Evolutionary conservation across 2,329 filamentous ascomycete genomes (phyloP), one percentile per base, ranked within the genome.

Genomic region (Aspergillus sp.): DNA sequence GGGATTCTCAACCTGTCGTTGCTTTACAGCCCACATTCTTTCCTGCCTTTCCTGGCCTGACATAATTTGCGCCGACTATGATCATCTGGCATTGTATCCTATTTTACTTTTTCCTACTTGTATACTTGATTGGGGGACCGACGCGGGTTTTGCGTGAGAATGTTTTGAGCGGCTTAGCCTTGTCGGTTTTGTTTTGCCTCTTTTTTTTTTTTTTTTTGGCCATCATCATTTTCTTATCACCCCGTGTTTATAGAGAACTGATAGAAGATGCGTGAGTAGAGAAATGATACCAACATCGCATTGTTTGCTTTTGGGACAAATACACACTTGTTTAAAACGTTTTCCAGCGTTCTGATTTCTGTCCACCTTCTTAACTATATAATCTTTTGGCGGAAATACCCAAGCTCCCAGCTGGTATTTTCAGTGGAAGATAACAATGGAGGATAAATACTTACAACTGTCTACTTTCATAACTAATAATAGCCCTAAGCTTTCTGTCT

Each of bases 221-320:
- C 8, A 62, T 56, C 56, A 45, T 40, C 21, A 54, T 37, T 56
- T 47, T 51, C 27, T 57, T 47, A 27, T 54, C 37, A 45, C 46
- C 27, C 15, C 56, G 27, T 55, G 45, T 56, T 57, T 33, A 23
- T 62, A 58, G 58, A 65, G 61, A 62, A 65, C 59, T 58, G 62
- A 66, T 64, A 67, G 64, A 67, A 60, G 61, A 41, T 51, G 56
- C 52, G 51, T 49, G 56, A 59, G 51, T 65, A 65, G 63, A 66
- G 59, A 65, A 64, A 62, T 63, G 62, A 63, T 63, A 66, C 61
- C 61, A 59, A 60, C 58, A 23, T 56, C 39, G 52, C 37, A 17
- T 51, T 56, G 14, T 50, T 50, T 23, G 6, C 31, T 37, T 37
- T 37, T 37, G 35, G 35, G 14, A 37, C 9, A n/a, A 5, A 37